phyloP scores from a whole-genome alignment of 106 monocot species.

The Chionographis japonica region DNA sequence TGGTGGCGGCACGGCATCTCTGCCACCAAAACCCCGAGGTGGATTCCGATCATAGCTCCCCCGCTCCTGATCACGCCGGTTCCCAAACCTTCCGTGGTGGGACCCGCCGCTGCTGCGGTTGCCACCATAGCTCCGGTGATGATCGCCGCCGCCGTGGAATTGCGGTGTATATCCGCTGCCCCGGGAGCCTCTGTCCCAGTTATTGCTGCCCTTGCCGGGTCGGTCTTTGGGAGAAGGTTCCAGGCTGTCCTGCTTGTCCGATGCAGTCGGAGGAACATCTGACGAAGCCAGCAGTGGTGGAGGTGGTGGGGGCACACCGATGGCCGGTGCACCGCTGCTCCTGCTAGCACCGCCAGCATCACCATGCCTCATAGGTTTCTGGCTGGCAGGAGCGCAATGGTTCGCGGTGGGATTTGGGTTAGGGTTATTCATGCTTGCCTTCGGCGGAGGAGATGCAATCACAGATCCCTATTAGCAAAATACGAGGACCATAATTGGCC shows the following conservation, averaged over 20 bases:
- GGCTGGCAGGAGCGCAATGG: slow-evolving; percentile 14
- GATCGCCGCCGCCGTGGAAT: slow-evolving; percentile 28
- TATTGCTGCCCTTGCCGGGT: slow-evolving; percentile 9
- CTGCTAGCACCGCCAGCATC: slow-evolving; percentile 4
- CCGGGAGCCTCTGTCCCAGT: slow-evolving; percentile 30
- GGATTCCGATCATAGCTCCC: slow-evolving; percentile 35
- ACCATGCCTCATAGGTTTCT: slow-evolving; percentile 40
- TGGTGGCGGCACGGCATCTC: slow-evolving; percentile 13
- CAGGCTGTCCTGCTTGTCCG: slow-evolving; percentile 10
- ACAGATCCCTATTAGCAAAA: slow-evolving; percentile 10
- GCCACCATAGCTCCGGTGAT: slow-evolving; percentile 33
- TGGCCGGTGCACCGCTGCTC: slow-evolving; percentile 5
- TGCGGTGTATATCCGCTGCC: slow-evolving; percentile 24
- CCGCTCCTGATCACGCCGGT: slow-evolving; percentile 37
- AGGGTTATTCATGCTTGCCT: slow-evolving; percentile 12
- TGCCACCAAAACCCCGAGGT: slow-evolving; percentile 13
- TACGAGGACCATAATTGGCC: not conserved
- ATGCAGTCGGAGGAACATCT: not conserved
- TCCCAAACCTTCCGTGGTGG: slow-evolving; percentile 19
- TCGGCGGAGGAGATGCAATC: slow-evolving; percentile 18
- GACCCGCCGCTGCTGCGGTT: slow-evolving; percentile 26
- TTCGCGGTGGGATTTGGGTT: slow-evolving; percentile 36
- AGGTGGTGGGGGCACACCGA: slow-evolving; percentile 13
- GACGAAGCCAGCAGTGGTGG: not conserved
- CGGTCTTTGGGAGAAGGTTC: slow-evolving; percentile 25